These are phyloP conservation scores for Emmonsiellopsis sp. DNA, from an alignment of 2,329 filamentous ascomycete species.

Conservation along the genomic window DNA sequence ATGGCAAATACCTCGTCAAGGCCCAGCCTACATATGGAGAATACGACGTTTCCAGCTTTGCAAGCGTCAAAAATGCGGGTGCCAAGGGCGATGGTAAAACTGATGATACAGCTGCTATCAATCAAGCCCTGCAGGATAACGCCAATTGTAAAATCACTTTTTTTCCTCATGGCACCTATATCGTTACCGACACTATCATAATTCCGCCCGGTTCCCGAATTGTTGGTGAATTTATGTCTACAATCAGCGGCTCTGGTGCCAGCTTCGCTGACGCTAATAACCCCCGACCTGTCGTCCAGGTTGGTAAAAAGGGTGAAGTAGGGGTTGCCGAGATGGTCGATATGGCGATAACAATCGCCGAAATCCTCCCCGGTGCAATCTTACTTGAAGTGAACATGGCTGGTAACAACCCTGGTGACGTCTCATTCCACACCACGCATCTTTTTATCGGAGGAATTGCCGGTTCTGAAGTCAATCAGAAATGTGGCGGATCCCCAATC, in stretches of 20 bases:
- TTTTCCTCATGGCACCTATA: constrained; percentile 56
- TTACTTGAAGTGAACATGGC: constrained; percentile 86
- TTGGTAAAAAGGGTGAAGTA: constrained; percentile 66
- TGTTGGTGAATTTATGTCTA: constrained; percentile 81
- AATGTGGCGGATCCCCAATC: constrained; percentile 58
- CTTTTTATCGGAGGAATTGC: constrained; percentile 81
- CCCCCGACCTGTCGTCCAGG: constrained; percentile 71
- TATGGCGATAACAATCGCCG: constrained; percentile 73
- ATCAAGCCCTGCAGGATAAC: constrained; percentile 62
- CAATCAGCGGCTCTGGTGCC: constrained; percentile 72
- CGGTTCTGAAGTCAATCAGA: constrained; percentile 64
- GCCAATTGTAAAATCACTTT: constrained; percentile 50
- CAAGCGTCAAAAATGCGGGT: constrained; percentile 73
- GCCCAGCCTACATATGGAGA: constrained; percentile 81
- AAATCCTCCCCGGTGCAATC: constrained; percentile 75
- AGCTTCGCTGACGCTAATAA: constrained; percentile 65
- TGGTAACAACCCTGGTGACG: constrained; percentile 52
- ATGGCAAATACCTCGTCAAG: constrained; percentile 66
- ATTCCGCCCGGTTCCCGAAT: constrained; percentile 70
- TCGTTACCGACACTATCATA: constrained; percentile 50
- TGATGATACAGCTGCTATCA: constrained; percentile 80
- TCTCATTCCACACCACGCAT: constrained; percentile 91
- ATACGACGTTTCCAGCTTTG: constrained; percentile 57
- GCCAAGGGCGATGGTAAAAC: constrained; percentile 79
- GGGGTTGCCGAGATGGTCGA: constrained; percentile 83